Percentiles rank a stretch among this genome's conserved stretches.
phyloP scores from a whole-genome alignment of 805 yeast genomes.

The Lipomyces orientalis region DNA sequence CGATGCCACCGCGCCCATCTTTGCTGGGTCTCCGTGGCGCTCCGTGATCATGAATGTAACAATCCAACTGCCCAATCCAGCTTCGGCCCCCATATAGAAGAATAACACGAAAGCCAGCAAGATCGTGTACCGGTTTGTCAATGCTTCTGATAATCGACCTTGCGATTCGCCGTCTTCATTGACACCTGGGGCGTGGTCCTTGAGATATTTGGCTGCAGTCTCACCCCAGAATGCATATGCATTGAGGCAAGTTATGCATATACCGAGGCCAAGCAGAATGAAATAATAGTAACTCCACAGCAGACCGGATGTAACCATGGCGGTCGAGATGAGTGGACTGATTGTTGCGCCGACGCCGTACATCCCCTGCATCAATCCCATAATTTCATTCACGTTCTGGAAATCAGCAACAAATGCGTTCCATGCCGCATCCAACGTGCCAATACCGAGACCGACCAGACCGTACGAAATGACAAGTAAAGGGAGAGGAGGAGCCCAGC shows the following conservation, averaged over 20 bases:
- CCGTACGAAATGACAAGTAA: conserved; percentile 58
- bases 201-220: conserved; percentile 27
- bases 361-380: conserved; percentile 69
- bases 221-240: conserved; percentile 53
- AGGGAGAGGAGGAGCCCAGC: conserved; percentile 58
- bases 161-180: conserved; percentile 15
- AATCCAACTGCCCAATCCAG: conserved; percentile 72
- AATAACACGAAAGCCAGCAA: conserved; percentile 60
- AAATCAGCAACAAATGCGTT: conserved; percentile 59
- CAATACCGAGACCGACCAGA: conserved; percentile 62
- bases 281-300: conserved; percentile 60
- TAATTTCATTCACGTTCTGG: conserved; percentile 59
- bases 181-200: conserved; percentile 12
- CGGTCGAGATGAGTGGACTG: conserved; percentile 70
- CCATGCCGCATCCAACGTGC: conserved; percentile 55
- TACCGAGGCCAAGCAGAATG: conserved; percentile 53
- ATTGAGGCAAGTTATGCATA: conserved; percentile 46
- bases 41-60: conserved; percentile 65
- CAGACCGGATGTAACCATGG: conserved; percentile 57
- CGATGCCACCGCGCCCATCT: conserved; percentile 67
- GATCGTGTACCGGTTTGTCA: conserved; percentile 51
- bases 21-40: conserved; percentile 54
- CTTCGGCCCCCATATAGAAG: conserved; percentile 72
- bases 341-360: conserved; percentile 77
- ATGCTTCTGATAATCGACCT: conserved; percentile 27